Evolutionary conservation across 2,329 filamentous ascomycete genomes (phyloP), one percentile per base, ranked within the genome.

Genomic region (Colletotrichum kahawae): DNA sequence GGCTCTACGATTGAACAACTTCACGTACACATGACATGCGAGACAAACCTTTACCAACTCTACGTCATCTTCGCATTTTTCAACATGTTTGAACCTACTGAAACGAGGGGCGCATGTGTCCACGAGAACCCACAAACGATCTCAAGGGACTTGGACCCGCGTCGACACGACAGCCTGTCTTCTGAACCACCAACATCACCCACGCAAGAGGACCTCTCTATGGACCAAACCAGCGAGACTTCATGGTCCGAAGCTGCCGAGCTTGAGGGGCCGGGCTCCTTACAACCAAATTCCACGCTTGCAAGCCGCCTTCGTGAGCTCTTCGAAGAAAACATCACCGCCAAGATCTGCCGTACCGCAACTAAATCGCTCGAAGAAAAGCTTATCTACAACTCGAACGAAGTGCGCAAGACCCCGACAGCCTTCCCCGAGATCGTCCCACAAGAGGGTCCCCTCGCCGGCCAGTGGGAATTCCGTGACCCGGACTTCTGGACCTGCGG

Each of bases 401-500:
- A 38, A 5, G 14, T 36, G 1, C 60, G 36, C 9, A 75, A 64
- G 29, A 64, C 48, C 3, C 78, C 76, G 31, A 60, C 43, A 21
- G 70, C 70, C 1, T 84, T 82, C 38, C 83, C 83, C 2, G 83
- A 85, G 68, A 80, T 75, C 13, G 81, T 84, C 1, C 82, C 81
- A 1, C 81, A 82, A 59, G 64, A 73, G 4, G 83, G 83, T 1
- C 51, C 67, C 1, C 65, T 78, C 0, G 75, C 68, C 2, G 83
- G 82, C 1, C 76, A 70, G 16, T 84, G 82, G 70, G 62, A 77
- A 10, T 64, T 80, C 27, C 78, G 82, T 1, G 80, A 84, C 21
- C 78, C 82, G 4, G 80, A 83, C 3, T 86, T 86, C 54, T 86
- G 84, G 84, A 86, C 84, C 1, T 85, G 85, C 63, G 85, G 84